Evolutionary conservation across 176 grass and related monocot species (phyloP), one percentile per base, ranked within the genome.

Genomic region (Puccinellia tenuiflora): DNA sequence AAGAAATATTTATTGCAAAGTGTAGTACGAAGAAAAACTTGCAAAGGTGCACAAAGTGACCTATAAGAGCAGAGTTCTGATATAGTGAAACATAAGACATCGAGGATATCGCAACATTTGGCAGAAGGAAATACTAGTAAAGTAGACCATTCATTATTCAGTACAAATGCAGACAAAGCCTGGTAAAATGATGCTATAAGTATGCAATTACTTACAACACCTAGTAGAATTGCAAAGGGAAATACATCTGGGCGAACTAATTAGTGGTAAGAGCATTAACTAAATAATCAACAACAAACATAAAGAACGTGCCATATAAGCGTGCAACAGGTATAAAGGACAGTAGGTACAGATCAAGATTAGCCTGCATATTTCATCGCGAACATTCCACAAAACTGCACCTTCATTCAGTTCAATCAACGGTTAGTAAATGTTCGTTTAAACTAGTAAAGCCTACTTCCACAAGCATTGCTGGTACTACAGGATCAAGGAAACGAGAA

Each of bases 361-460:
- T 55, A 73, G 45, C 64, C 66, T 45, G 33, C 68, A 79, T 53
- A 73, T 14, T 64, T 43, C 18, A 73, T 73, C 25, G 82, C 8
- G 43, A 73, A 54, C 63, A 81, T 63, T 80, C 29, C 46, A 24
- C n/a, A 31, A 2, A 6, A 30, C 0, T 67, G 69, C 62, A 74
- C 34, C 29, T 77, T 50, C 33, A 57, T 37, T 30, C 81, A 80
- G 68, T 45, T 75, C 5, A 80, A 69, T 75, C 5, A 80, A 69
- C 31, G 18, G 22, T n/a, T 76, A 71, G 24, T n/a, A 43, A 24
- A 56, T 68, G 16, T 57, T 53, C 4, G 11, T 39, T 55, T 33
- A 39, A 59, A 81, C 52, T 22, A 53, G 7, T 66, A 48, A 70
- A 15, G 9, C 29, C 39, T 50, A 82, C 61, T 76, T 57, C 71